A percentile compares a stretch with the other conserved stretches of the same genome.
Conservation (phyloP, 768 basidiomycete species). For the Phlebiopsis gigantea region DNA sequence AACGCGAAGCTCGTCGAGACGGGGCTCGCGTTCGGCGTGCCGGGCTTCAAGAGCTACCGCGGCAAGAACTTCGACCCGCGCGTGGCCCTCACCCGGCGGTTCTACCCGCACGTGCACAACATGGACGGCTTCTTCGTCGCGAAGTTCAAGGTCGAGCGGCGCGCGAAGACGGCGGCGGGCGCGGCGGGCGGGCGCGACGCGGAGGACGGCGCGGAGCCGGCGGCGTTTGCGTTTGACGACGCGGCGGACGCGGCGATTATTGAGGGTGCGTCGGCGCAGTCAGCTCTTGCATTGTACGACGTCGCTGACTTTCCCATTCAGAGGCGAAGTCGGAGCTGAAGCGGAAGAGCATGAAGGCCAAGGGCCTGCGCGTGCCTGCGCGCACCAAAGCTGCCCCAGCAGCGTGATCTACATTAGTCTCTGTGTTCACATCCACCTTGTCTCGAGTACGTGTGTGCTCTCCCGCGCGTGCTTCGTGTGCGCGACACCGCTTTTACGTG, state of each 20-base stretch:
- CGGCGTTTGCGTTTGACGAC: constrained; percentile 24
- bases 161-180: constrained; percentile 42
- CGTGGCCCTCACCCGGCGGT: constrained; percentile 77
- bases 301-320: constrained; percentile 24
- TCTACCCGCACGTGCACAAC: constrained; percentile 97
- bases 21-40: constrained; percentile 87
- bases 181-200: constrained; percentile 21
- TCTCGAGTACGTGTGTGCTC: background rate
- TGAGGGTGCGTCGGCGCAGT: constrained; percentile 15
- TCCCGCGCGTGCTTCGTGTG: background rate
- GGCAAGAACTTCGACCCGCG: constrained; percentile 86
- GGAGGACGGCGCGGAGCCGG: constrained; percentile 22
- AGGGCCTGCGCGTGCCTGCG: constrained; percentile 63
- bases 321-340: constrained; percentile 73
- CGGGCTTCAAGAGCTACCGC: constrained; percentile 85
- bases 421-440: background rate
- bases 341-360: constrained; percentile 70
- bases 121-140: constrained; percentile 99
- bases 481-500: background rate
- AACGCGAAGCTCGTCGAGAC: constrained; percentile 90
- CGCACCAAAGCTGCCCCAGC: constrained; percentile 29
- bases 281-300: background rate
- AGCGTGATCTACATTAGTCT: constrained; percentile 10
- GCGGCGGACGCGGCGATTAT: constrained; percentile 57
- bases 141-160: constrained; percentile 92